Percentiles rank a stretch among this genome's conserved stretches.
phyloP scores from a whole-genome alignment of 768 basidiomycete genomes.

The Agaricus sinodeliciosus region DNA sequence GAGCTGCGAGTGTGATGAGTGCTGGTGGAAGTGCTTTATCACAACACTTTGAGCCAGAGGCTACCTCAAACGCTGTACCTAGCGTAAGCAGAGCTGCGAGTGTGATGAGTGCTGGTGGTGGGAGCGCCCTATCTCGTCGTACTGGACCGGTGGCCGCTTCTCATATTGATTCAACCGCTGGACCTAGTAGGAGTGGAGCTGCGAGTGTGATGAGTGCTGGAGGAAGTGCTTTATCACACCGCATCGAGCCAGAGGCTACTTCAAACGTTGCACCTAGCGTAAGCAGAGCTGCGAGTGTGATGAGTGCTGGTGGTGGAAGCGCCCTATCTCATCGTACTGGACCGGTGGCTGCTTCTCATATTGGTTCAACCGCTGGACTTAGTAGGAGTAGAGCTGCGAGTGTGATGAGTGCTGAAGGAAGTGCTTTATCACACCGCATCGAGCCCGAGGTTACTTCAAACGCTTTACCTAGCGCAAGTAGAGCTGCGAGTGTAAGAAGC shows the following conservation, averaged over 20 bases:
- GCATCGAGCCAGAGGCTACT: no score
- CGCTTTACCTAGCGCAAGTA: not conserved
- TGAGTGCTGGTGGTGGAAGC: not conserved
- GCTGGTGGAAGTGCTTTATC: not conserved
- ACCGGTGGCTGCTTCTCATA: no score
- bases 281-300: not conserved
- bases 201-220: not conserved
- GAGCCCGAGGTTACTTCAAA: no score
- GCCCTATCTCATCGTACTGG: not conserved
- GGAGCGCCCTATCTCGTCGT: not conserved
- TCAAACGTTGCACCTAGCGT: no score
- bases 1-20: not conserved
- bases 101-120: not conserved
- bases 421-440: not conserved
- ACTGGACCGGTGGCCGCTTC: not conserved
- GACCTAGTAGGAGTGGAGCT: not conserved
- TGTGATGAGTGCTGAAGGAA: not conserved
- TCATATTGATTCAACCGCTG: not conserved
- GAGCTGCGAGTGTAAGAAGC: constrained; percentile 1
- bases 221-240: no score
- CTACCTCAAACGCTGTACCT: no score
- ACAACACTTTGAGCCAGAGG: no score
- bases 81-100: not conserved
- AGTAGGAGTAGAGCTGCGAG: not conserved
- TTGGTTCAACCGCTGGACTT: not conserved